Evolutionary conservation across 768 basidiomycete species (phyloP).

Genomic region (Russula lepida): DNA sequence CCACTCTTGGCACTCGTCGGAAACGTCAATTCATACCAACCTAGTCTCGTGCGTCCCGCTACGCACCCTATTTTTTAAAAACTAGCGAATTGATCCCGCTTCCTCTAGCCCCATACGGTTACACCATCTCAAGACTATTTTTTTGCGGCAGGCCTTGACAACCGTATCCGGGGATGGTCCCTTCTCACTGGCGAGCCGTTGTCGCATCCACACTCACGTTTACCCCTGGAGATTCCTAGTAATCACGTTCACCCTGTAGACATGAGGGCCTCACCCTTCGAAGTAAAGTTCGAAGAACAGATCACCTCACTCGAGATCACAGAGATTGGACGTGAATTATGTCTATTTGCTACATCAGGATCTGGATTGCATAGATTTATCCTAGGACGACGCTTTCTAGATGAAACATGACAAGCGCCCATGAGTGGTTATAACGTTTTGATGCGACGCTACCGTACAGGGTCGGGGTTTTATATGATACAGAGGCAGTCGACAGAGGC

Average conservation of each 20-base stretch:
- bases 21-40: conserved; percentile 48
- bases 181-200: conserved; percentile 44
- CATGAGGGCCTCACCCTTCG: conserved; percentile 1
- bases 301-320: conserved; percentile 16
- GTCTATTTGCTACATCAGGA: conserved; percentile 19
- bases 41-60: conserved; percentile 39
- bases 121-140: conserved; percentile 51
- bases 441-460: not conserved
- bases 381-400: conserved; percentile 5
- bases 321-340: conserved; percentile 9
- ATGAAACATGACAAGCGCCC: not conserved
- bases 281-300: conserved; percentile 4
- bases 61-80: not conserved
- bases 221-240: conserved; percentile 4
- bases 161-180: conserved; percentile 60
- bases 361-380: conserved; percentile 12
- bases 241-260: not conserved
- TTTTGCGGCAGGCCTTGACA: conserved; percentile 64
- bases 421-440: not conserved
- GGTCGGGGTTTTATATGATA: not conserved
- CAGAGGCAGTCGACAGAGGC: not conserved
- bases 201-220: conserved; percentile 19
- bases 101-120: conserved; percentile 47
- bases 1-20: conserved; percentile 46
- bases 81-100: not conserved